phyloP scores from a whole-genome alignment of 2,329 filamentous ascomycete species.

The Cordyceps sp. region DNA sequence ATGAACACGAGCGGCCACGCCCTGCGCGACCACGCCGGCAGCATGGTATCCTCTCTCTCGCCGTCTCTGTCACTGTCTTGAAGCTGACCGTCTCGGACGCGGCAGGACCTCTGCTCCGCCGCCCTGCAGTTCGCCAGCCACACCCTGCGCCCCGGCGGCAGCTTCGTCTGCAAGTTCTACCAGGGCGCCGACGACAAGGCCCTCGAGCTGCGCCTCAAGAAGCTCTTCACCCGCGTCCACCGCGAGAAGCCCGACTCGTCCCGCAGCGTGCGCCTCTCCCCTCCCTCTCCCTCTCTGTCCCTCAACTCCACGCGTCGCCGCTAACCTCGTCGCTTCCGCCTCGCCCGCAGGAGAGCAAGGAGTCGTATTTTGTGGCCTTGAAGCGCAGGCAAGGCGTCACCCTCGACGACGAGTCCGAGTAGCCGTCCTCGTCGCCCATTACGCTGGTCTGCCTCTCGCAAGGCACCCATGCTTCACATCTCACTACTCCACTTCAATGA shows the following conservation, averaged over 20 bases:
- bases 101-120: slow-evolving; percentile 80
- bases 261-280: slow-evolving; percentile 46
- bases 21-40: slow-evolving; percentile 79
- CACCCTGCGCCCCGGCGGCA: slow-evolving; percentile 64
- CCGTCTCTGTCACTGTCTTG: background rate
- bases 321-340: too few species aligned
- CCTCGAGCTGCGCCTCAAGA: slow-evolving; percentile 58
- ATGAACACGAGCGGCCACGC: slow-evolving; percentile 91
- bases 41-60: slow-evolving; percentile 52
- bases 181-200: slow-evolving; percentile 74
- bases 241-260: slow-evolving; percentile 88
- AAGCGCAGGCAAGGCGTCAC: slow-evolving; percentile 37
- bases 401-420: slow-evolving; percentile 4
- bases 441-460: background rate
- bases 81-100: background rate
- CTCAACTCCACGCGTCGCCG: background rate
- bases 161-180: slow-evolving; percentile 97
- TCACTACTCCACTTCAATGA: too few species aligned
- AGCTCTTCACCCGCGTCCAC: slow-evolving; percentile 63
- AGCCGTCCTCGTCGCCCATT: background rate
- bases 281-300: background rate
- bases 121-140: slow-evolving; percentile 76
- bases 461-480: too few species aligned
- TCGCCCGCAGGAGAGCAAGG: slow-evolving; percentile 45
- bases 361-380: slow-evolving; percentile 73